phyloP scores from a whole-genome alignment of 306 rosid species.

The Psophocarpus tetragonolobus region DNA sequence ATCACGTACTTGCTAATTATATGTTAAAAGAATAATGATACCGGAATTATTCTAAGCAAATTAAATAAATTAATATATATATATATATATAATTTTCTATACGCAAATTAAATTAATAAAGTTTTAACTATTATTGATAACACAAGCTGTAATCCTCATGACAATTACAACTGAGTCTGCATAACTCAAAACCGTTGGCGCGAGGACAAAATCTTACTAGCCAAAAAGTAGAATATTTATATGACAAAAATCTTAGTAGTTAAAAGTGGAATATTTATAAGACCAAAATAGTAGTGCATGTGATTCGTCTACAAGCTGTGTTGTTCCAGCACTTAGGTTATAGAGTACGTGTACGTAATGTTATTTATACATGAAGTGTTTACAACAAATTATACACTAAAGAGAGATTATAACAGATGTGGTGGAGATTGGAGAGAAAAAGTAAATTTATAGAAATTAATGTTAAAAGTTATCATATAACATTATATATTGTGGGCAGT shows the following conservation, averaged over 20 bases:
- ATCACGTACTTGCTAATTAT: neutral
- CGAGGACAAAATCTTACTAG: neutral
- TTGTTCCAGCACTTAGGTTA: neutral
- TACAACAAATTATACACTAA: neutral
- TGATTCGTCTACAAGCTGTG: constrained; percentile 16
- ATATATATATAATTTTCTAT: too few species aligned
- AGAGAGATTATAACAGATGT: neutral
- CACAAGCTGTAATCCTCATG: too few species aligned
- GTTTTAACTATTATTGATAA: too few species aligned
- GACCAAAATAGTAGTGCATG: constrained; percentile 5
- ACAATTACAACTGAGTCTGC: too few species aligned
- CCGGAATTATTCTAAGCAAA: neutral
- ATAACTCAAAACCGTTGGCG: too few species aligned
- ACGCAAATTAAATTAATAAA: too few species aligned
- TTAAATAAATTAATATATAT: too few species aligned
- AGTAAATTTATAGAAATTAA: neutral
- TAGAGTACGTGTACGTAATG: neutral
- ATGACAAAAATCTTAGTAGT: neutral
- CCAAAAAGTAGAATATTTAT: neutral
- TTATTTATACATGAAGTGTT: neutral
- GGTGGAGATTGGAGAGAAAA: neutral
- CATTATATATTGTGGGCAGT: neutral
- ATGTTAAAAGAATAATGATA: neutral
- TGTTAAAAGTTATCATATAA: neutral
- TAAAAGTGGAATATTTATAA: constrained; percentile 9